phyloP scores from a whole-genome alignment of 306 rosid genomes.

The Crotalaria pallida region DNA sequence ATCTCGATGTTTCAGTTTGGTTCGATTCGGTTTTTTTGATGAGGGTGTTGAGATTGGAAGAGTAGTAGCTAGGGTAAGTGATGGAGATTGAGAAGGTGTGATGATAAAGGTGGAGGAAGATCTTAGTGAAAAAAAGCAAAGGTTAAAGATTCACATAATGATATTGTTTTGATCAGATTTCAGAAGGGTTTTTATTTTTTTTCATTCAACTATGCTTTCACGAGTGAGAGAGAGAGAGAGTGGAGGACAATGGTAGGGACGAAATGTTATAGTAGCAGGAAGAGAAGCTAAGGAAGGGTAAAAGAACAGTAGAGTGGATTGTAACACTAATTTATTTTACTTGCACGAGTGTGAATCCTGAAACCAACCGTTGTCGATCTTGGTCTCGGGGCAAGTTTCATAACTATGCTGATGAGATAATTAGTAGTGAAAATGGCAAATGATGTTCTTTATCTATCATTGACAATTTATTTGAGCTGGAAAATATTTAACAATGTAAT shows the following conservation, averaged over 20 bases:
- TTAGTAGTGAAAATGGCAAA: too few species aligned
- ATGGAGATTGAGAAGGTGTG: background rate
- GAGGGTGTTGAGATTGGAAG: background rate
- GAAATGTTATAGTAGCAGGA: slow-evolving; percentile 11
- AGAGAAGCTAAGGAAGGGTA: too few species aligned
- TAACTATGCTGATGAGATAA: too few species aligned
- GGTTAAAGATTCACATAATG: background rate
- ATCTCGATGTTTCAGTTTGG: background rate
- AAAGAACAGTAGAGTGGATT: slow-evolving; percentile 27
- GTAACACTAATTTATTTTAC: too few species aligned
- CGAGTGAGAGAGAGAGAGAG: background rate
- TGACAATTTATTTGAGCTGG: too few species aligned
- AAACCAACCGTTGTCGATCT: too few species aligned
- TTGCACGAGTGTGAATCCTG: too few species aligned
- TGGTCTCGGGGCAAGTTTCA: too few species aligned
- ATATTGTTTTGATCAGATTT: slow-evolving; percentile 3
- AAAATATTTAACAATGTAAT: too few species aligned
- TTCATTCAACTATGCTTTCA: background rate
- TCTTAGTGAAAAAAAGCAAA: background rate
- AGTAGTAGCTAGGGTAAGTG: background rate
- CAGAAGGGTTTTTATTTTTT: background rate
- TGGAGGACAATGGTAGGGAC: slow-evolving; percentile 7
- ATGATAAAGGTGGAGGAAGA: background rate
- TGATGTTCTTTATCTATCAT: too few species aligned
- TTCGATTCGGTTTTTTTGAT: background rate